Percentiles rank a stretch among this genome's conserved stretches.
Evolutionary conservation across 148 eudicot genomes (phyloP).

Genomic region (Fagopyrum homotropicum): DNA sequence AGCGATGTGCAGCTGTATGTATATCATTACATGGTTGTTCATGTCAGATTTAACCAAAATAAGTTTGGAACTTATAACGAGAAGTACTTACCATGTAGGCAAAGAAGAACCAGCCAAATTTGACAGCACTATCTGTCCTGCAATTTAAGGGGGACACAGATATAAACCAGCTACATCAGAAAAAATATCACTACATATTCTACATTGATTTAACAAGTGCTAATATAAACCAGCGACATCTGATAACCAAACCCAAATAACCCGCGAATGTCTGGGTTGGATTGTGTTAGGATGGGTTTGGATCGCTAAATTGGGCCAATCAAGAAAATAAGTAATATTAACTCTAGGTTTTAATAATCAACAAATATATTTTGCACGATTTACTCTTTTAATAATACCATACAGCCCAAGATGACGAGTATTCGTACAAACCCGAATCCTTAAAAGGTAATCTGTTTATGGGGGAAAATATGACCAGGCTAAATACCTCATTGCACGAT

Average conservation of each 20-base stretch:
- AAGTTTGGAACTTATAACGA: conserved; percentile 1
- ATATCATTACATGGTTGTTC: not conserved
- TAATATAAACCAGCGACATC: not conserved
- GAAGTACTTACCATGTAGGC: conserved; percentile 61
- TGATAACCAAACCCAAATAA: not conserved
- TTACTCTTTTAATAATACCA: not conserved
- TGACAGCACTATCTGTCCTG: conserved; percentile 98
- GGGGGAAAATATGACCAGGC: not conserved
- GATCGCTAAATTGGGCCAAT: not conserved
- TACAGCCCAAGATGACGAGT: not conserved
- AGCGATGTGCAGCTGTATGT: conserved; percentile 72
- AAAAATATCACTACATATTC: not conserved
- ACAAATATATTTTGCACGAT: not conserved
- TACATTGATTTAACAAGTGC: not conserved
- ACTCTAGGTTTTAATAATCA: not conserved
- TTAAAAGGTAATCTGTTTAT: not conserved
- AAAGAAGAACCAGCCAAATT: conserved; percentile 95
- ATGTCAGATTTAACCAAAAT: not conserved
- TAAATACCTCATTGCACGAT: conserved; percentile 91
- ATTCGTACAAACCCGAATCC: not conserved
- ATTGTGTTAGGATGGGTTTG: not conserved
- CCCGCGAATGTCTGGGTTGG: not conserved
- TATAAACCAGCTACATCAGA: conserved; percentile 1
- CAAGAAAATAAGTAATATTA: not conserved
- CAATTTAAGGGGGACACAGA: conserved; percentile 9